Conservation (phyloP, 2,329 filamentous ascomycete species). For the Penicillium sumatraense region DNA sequence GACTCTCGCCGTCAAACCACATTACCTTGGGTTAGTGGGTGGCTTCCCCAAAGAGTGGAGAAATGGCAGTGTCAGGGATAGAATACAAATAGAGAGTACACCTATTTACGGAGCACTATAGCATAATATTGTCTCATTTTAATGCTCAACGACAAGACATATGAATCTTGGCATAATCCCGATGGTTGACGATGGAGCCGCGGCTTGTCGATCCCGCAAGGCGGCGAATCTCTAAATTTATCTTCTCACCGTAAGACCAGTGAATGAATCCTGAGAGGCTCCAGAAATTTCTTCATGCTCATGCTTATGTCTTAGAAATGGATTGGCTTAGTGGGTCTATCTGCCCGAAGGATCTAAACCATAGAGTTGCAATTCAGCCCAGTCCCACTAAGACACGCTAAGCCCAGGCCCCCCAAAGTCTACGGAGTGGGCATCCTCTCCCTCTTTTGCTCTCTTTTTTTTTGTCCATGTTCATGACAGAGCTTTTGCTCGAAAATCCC, state of each 20-base stretch:
- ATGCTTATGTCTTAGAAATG: background rate
- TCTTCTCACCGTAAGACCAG: background rate
- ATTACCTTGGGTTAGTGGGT: slow-evolving; percentile 31
- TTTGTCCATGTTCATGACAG: no score
- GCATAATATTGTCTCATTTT: slow-evolving; percentile 2
- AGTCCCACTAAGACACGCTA: slow-evolving; percentile 2
- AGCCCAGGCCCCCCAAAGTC: no score
- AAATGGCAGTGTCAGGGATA: slow-evolving; percentile 16
- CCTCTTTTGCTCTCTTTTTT: no score
- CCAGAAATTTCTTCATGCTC: background rate
- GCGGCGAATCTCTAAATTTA: slow-evolving; percentile 1
- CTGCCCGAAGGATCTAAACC: background rate
- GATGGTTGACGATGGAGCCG: background rate
- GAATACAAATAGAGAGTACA: background rate
- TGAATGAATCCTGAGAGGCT: background rate
- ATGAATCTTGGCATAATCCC: background rate
- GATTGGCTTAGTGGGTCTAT: background rate
- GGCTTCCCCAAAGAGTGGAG: slow-evolving; percentile 21
- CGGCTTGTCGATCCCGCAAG: background rate
- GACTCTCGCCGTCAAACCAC: slow-evolving; percentile 29
- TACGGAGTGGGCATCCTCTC: background rate
- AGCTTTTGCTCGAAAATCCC: background rate
- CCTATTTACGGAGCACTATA: background rate
- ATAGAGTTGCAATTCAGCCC: background rate
- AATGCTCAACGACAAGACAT: background rate